Base-by-base conservation (phyloP, 164 flowering plant species). In the Tinospora cordifolia region DNA sequence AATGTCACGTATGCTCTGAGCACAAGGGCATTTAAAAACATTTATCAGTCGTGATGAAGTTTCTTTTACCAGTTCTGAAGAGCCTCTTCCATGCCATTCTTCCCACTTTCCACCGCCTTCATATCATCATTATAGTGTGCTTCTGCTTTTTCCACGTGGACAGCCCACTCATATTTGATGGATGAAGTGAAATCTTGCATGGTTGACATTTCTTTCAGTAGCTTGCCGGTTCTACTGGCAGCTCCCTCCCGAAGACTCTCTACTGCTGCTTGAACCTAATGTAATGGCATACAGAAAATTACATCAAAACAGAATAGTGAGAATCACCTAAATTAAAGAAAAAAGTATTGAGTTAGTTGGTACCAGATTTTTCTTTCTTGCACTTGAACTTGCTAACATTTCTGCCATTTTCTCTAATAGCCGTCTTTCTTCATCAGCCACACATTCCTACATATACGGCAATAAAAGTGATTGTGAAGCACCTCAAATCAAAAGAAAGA, bases 281-380 rank as follows among this genome's bases (percentile, higher is more conserved):
- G 6, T 54, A 67, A n/a, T 39, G 22, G 46, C 21, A 69, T 49
- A 68, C 59, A 15, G 25, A 54, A 17, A 54, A n/a, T 19, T 21
- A 54, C 24, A 54, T 8, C 59, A 54, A 54, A 54, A 54, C 60
- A 54, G 0, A 21, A 54, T n/a, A 21, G 60, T 21, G 24, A n/a
- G 21, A 21, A 1, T 54, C 47, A 7, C 24, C 60, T n/a, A 54
- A 54, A 54, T 21, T 54, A 21, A 54, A 54, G 21, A 54, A 54
- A 64, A 41, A 65, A 64, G 49, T 6, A 75, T 22, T 62, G n/a
- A n/a, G n/a, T n/a, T n/a, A 73, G 4, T 30, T 30, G 36, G 44
- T 83, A 95, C 99, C 90, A 95, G 85, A 26, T 83, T 83, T 75
- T 95, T 95, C 86, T 95, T 92, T 81, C 97, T 82, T 63, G 88